These are phyloP conservation scores for Syzygium grande DNA, from an alignment of 345 rosid species.

Conservation along the genomic window DNA sequence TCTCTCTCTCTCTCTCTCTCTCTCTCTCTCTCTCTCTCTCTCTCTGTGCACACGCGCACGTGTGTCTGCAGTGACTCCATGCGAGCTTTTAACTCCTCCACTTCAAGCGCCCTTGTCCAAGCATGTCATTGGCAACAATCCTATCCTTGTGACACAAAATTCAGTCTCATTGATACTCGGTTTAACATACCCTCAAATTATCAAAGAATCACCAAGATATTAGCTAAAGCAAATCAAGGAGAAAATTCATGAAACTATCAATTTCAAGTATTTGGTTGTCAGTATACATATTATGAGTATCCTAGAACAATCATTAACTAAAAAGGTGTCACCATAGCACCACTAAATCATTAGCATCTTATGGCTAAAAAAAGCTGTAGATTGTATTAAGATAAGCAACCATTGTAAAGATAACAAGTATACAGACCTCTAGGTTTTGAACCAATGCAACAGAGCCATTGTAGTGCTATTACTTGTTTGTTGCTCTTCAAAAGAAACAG, in stretches of 20 bases:
- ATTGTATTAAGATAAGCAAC: background rate
- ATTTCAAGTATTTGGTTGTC: background rate
- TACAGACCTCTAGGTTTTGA: constrained; percentile 67
- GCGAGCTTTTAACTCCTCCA: background rate
- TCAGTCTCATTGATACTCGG: background rate
- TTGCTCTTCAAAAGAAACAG: no score
- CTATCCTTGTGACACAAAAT: background rate
- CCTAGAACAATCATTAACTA: background rate
- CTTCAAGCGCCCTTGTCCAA: background rate
- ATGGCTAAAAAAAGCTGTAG: background rate
- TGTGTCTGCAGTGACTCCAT: background rate
- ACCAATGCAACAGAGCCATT: constrained; percentile 28
- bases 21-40: no score
- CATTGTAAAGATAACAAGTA: background rate
- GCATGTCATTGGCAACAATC: background rate
- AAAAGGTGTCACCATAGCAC: background rate
- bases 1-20: no score
- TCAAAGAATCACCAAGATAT: background rate
- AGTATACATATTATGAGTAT: background rate
- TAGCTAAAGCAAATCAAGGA: background rate
- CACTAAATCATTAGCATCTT: background rate
- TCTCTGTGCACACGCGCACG: no score
- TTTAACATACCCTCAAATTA: background rate
- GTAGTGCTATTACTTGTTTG: no score
- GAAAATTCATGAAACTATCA: background rate